Evolutionary conservation across 1,284 basidiomycete genomes (phyloP), one percentile per base, ranked within the genome.

Genomic region (Puccinia coronata): DNA sequence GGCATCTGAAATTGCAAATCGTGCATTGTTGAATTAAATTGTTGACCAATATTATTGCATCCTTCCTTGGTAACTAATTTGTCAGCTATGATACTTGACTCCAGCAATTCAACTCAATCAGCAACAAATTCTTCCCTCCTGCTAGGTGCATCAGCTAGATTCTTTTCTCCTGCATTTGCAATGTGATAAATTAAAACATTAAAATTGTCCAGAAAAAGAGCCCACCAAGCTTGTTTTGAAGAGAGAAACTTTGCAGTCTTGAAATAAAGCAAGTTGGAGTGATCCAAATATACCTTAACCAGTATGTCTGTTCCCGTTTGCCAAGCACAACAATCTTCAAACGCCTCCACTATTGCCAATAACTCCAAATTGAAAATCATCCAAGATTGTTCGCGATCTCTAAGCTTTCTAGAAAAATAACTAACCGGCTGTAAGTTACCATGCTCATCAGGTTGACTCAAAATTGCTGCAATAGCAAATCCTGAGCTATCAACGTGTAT

Each of bases 191-290:
- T 70, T 20, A 31, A 3, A 11, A 70, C 18, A 31, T 70, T 49
- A 28, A 70, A 70, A 49, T 31, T 47, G 11, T 39, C 31, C 16
- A 67, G 9, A 16, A 67, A 39, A 20, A 25, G 43, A 41, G 65
- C 65, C 65, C 65, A 67, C 16, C 39, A 23, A 9, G 65, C 65
- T 43, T 67, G 65, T n/a, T 39, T 67, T 67, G 65, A 36, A 2
- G 65, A 39, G 9, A 67, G 36, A 23, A 12, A 36, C 20, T 65
- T 28, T 31, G 61, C n/a, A 8, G n/a, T 31, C 34, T 28, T 31
- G 34, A 65, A 14, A 65, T 65, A 67, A n/a, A 36, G 16, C n/a
- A 67, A 43, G n/a, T 67, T 67, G 6, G 6, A 39, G n/a, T 41
- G 65, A 39, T 67, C 65, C 5, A 36, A 67, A 67, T 18, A 67